A percentile compares a stretch with the other conserved stretches of the same genome.
Conservation (phyloP, 306 rosid species). For the Citrullus colocynthis region DNA sequence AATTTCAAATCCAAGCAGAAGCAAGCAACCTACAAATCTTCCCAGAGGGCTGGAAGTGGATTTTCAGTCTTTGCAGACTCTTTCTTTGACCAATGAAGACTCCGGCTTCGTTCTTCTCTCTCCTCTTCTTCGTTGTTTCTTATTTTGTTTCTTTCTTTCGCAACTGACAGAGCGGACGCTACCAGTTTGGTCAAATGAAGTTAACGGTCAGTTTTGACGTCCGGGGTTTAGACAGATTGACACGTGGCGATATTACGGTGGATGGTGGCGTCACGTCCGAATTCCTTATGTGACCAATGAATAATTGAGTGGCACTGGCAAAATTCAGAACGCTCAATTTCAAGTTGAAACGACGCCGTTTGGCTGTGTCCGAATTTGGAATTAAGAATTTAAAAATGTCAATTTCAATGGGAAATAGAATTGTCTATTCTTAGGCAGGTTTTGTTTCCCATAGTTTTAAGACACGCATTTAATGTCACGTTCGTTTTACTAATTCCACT, state of each 20-base stretch:
- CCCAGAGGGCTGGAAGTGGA: background rate
- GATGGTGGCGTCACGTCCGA: background rate
- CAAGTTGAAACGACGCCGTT: background rate
- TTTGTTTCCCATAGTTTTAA: too few species aligned
- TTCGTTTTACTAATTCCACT: too few species aligned
- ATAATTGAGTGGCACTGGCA: background rate
- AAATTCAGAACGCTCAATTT: background rate
- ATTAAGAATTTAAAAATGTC: too few species aligned
- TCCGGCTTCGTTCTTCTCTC: background rate
- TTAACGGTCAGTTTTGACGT: slow-evolving; percentile 31
- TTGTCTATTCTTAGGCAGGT: too few species aligned
- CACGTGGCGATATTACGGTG: slow-evolving; percentile 16
- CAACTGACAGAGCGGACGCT: slow-evolving; percentile 28
- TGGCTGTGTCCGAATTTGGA: background rate
- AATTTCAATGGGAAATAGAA: too few species aligned
- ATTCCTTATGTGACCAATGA: background rate
- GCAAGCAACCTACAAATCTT: background rate
- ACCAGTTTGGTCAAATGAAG: slow-evolving; percentile 18
- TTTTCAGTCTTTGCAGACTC: background rate
- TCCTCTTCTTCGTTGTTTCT: slow-evolving; percentile 6
- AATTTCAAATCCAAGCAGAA: slow-evolving; percentile 15
- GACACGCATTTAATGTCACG: too few species aligned
- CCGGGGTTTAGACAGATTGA: slow-evolving; percentile 9
- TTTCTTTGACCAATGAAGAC: slow-evolving; percentile 13
- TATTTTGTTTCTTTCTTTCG: background rate